Conservation (phyloP, 2,329 filamentous ascomycete genomes). For the Venturia asperata region DNA sequence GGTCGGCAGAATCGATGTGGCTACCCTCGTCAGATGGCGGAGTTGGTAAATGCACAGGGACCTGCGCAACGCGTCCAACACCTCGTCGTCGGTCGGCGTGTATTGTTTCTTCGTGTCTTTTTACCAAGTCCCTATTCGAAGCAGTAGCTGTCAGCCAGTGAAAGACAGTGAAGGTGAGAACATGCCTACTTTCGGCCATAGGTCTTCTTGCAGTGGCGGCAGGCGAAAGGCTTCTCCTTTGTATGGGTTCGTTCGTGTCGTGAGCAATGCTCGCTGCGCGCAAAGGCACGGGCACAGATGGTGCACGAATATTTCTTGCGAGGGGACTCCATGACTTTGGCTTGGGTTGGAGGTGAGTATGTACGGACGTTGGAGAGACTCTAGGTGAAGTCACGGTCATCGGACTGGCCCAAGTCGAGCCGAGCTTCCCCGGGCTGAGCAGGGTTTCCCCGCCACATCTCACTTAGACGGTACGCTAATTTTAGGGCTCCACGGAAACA, state of each 20-base stretch:
- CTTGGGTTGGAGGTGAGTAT: too few species aligned
- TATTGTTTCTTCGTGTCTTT: slow-evolving; percentile 9
- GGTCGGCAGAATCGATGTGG: slow-evolving; percentile 1
- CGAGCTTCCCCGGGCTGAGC: not conserved
- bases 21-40: not conserved
- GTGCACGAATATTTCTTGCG: slow-evolving; percentile 2
- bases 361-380: not conserved
- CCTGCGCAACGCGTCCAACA: not conserved
- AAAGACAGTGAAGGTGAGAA: not conserved
- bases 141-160: not conserved
- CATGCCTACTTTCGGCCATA: not conserved
- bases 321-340: not conserved
- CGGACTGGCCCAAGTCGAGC: not conserved
- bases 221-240: not conserved
- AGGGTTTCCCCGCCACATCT: not conserved
- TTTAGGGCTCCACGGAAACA: not conserved
- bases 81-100: not conserved
- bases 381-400: not conserved
- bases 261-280: slow-evolving; percentile 8
- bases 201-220: not conserved
- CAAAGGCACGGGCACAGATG: not conserved
- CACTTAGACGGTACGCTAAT: not conserved
- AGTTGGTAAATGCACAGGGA: not conserved
- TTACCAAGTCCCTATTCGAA: not conserved
- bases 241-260: slow-evolving; percentile 9